Percentiles rank a stretch among this genome's conserved stretches.
Evolutionary conservation across 306 rosid genomes (phyloP).

Genomic region (Dicorynia guianensis): DNA sequence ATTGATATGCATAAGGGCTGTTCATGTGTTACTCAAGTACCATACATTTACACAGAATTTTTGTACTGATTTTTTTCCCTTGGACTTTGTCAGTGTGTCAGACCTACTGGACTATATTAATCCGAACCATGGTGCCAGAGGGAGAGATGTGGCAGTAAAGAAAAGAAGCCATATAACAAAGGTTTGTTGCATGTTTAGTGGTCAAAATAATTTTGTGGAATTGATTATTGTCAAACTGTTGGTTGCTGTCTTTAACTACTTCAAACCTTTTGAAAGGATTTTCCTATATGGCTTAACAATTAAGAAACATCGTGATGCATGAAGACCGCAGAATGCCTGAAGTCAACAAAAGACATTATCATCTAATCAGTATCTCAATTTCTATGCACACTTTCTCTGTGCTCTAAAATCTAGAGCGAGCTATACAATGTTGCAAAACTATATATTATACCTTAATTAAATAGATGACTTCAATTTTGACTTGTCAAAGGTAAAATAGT

Average conservation of each 20-base stretch:
- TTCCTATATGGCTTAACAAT: slow-evolving; percentile 4
- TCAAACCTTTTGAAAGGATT: neutral
- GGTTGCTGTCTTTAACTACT: slow-evolving; percentile 26
- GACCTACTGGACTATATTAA: slow-evolving; percentile 97
- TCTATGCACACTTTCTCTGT: slow-evolving; percentile 24
- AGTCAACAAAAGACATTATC: slow-evolving; percentile 8
- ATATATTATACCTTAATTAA: neutral
- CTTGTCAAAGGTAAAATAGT: slow-evolving; percentile 10
- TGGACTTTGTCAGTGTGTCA: slow-evolving; percentile 76
- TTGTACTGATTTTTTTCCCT: slow-evolving; percentile 23
- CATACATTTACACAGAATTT: slow-evolving; percentile 6
- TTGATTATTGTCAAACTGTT: slow-evolving; percentile 7
- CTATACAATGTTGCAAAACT: slow-evolving; percentile 22
- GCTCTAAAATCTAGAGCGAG: slow-evolving; percentile 21
- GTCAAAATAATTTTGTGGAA: slow-evolving; percentile 26
- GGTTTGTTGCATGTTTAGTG: slow-evolving; percentile 48
- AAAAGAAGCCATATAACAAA: slow-evolving; percentile 77
- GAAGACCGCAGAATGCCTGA: neutral
- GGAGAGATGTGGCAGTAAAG: slow-evolving; percentile 72
- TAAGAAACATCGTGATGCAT: slow-evolving; percentile 19
- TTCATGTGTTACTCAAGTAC: slow-evolving; percentile 9
- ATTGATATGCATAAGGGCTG: neutral
- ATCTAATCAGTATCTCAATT: neutral
- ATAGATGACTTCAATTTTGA: slow-evolving; percentile 14
- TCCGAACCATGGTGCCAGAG: slow-evolving; percentile 80